Conservation (phyloP, 495 filamentous ascomycete genomes). For the Talaromyces thailandensis region DNA sequence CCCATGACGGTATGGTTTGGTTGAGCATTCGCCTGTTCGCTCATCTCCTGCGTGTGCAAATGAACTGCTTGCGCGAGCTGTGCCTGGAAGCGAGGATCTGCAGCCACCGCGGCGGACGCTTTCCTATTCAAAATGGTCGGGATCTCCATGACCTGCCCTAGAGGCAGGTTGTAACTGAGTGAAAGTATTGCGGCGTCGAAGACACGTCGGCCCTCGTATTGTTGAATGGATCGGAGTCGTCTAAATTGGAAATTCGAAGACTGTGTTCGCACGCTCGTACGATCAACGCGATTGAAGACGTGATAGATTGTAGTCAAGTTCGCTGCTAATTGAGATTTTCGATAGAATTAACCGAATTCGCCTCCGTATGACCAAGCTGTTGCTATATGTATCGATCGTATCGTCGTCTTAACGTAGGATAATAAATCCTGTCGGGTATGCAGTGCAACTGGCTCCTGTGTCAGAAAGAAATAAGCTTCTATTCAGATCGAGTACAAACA, state of each 20-base stretch:
- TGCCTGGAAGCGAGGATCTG: conserved; percentile 45
- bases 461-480: neutral
- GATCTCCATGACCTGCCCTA: conserved; percentile 56
- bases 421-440: neutral
- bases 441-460: neutral
- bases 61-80: conserved; percentile 41
- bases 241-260: neutral
- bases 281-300: neutral
- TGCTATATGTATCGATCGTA: neutral
- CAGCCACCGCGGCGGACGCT: conserved; percentile 46
- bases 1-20: conserved; percentile 50
- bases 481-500: neutral
- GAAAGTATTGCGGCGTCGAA: conserved; percentile 16
- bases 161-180: conserved; percentile 18
- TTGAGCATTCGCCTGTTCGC: conserved; percentile 63
- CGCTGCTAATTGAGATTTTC: neutral
- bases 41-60: conserved; percentile 37
- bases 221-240: neutral
- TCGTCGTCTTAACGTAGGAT: neutral
- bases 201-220: neutral
- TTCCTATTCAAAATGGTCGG: conserved; percentile 61
- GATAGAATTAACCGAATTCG: neutral
- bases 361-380: neutral
- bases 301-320: neutral
- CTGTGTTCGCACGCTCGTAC: neutral